These are phyloP conservation scores for Talaromyces sp. DNA, from an alignment of 2,329 filamentous ascomycete genomes.

Conservation along the genomic window DNA sequence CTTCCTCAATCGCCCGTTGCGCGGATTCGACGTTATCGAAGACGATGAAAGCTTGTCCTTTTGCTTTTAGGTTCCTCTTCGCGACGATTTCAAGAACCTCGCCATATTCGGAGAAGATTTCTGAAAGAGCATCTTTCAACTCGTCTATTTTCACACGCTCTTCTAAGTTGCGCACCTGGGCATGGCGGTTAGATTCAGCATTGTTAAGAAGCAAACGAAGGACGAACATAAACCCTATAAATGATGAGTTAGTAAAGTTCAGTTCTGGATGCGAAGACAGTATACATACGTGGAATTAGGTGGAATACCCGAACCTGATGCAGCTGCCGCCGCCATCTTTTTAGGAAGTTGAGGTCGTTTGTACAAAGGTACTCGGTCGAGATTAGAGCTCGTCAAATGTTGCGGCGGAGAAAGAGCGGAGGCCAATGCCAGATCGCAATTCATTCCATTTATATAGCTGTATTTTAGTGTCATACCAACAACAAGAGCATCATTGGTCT, in stretches of 20 bases:
- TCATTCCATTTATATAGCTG: neutral
- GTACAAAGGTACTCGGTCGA: neutral
- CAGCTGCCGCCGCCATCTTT: conserved; percentile 30
- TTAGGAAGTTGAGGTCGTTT: accelerated
- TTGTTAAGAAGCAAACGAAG: conserved; percentile 11
- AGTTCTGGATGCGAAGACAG: neutral
- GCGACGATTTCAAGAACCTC: conserved; percentile 77
- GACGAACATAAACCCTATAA: conserved; percentile 37
- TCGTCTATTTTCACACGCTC: conserved; percentile 80
- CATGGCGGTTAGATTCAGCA: conserved; percentile 6
- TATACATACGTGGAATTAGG: conserved; percentile 37
- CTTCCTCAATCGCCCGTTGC: conserved; percentile 73
- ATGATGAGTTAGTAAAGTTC: neutral
- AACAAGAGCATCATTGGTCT: conserved; percentile 37
- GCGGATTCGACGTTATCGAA: conserved; percentile 80
- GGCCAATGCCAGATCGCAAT: neutral
- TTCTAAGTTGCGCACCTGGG: conserved; percentile 72
- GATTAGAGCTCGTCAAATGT: neutral
- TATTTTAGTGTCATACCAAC: neutral
- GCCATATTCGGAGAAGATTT: conserved; percentile 86
- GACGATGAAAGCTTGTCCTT: conserved; percentile 93
- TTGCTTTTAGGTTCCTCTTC: conserved; percentile 84
- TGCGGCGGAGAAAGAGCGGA: neutral
- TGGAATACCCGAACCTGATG: conserved; percentile 22
- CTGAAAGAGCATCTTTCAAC: conserved; percentile 65